phyloP scores from a whole-genome alignment of 306 rosid genomes.

The Betula pendula region DNA sequence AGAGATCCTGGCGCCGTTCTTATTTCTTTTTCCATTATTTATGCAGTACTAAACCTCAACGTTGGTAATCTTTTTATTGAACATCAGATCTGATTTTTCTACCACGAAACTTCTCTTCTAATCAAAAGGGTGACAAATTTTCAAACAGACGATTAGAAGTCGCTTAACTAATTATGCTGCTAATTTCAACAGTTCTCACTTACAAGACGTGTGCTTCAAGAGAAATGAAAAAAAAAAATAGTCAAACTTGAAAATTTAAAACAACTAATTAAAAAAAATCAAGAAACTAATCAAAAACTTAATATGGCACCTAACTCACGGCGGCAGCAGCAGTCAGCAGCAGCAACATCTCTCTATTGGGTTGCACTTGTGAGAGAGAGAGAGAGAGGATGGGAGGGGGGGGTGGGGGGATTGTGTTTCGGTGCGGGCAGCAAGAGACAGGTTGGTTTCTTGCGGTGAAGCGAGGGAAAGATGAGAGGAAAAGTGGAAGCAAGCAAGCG shows the following conservation, averaged over 20 bases:
- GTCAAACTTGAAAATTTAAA: not conserved
- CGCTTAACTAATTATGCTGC: constrained; percentile 1
- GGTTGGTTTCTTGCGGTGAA: constrained; percentile 65
- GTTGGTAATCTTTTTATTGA: not conserved
- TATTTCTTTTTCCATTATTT: not conserved
- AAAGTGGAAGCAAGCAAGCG: not conserved
- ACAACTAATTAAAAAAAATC: not conserved
- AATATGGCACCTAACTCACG: constrained; percentile 23
- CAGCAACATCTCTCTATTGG: too few species aligned
- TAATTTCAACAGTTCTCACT: constrained; percentile 1
- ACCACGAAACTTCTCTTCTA: not conserved
- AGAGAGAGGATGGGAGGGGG: constrained; percentile 7
- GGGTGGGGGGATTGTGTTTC: constrained; percentile 33
- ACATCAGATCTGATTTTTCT: not conserved
- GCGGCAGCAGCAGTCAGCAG: constrained; percentile 27
- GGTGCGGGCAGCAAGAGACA: constrained; percentile 49
- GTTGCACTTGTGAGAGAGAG: too few species aligned
- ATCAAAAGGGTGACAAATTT: not conserved
- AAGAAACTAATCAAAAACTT: not conserved
- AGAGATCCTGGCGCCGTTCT: not conserved
- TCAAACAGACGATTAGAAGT: not conserved
- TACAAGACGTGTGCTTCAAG: constrained; percentile 3
- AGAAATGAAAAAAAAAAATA: not conserved
- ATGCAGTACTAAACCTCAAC: not conserved
- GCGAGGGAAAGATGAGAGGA: constrained; percentile 31